These are phyloP conservation scores for Samsoniella hepiali DNA, from an alignment of 2,329 filamentous ascomycete genomes.

Conservation along the genomic window DNA sequence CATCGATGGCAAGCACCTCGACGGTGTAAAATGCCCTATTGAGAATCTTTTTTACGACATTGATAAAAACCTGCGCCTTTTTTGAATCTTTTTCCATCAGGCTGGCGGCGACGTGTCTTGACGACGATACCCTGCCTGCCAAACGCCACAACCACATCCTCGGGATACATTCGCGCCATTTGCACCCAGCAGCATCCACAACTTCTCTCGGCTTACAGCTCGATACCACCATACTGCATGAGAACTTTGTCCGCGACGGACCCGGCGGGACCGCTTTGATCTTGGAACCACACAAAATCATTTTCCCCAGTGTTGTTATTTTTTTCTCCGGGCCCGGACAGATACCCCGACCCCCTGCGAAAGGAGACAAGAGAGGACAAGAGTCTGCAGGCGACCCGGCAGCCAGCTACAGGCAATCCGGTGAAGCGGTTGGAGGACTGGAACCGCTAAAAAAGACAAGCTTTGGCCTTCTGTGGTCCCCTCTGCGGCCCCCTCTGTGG, in stretches of 20 bases:
- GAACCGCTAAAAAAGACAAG: background rate
- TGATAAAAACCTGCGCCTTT: background rate
- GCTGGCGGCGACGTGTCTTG: no score
- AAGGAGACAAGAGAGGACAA: background rate
- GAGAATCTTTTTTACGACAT: background rate
- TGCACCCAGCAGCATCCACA: background rate
- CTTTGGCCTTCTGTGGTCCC: background rate
- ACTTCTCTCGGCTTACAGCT: background rate
- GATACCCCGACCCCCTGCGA: background rate
- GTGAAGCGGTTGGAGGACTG: background rate
- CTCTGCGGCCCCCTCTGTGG: background rate
- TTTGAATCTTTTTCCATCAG: no score
- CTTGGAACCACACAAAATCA: background rate
- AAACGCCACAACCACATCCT: background rate
- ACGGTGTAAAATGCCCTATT: background rate
- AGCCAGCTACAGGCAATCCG: background rate
- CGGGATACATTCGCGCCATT: background rate
- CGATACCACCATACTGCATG: slow-evolving; percentile 4
- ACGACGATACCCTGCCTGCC: background rate
- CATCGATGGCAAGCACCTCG: background rate
- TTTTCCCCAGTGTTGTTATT: background rate
- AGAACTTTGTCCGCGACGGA: background rate
- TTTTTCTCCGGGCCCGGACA: background rate
- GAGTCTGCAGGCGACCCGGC: no score
- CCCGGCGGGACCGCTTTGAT: background rate